Conservation (phyloP, 352 stramenopile genomes). For the Nothophytophthora sp. region DNA sequence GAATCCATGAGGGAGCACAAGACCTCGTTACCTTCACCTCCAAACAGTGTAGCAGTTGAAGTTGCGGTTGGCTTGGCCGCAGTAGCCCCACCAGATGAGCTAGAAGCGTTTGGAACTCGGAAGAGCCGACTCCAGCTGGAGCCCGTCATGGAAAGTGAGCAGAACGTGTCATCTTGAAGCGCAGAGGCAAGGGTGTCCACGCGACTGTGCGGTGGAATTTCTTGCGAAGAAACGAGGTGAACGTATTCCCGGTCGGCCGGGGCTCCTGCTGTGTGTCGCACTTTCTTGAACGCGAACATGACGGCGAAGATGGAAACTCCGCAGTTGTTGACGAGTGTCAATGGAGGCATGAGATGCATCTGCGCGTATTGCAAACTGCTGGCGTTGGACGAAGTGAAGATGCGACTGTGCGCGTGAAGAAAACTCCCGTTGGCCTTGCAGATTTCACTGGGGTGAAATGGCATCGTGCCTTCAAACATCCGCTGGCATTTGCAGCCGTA, state of each 20-base stretch:
- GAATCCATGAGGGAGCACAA: conserved; percentile 64
- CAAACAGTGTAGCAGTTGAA: conserved; percentile 2
- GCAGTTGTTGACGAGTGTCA: conserved; percentile 84
- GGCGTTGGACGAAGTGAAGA: conserved; percentile 69
- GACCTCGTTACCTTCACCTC: conserved; percentile 29
- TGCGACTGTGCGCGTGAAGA: conserved; percentile 62
- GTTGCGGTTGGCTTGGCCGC: conserved; percentile 5
- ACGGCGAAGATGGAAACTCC: conserved; percentile 65
- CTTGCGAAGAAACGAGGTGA: conserved; percentile 71
- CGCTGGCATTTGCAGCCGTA: conserved; percentile 78
- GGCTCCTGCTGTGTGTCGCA: conserved; percentile 47
- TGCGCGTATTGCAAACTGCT: conserved; percentile 72
- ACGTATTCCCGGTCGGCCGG: conserved; percentile 63
- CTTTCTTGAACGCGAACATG: conserved; percentile 83
- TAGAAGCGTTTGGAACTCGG: conserved; percentile 40
- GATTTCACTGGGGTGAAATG: conserved; percentile 69
- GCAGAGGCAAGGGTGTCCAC: conserved; percentile 69
- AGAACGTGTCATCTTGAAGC: conserved; percentile 77
- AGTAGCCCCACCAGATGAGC: conserved; percentile 3
- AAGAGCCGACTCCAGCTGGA: conserved; percentile 85
- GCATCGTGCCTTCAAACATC: conserved; percentile 77
- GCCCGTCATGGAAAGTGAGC: conserved; percentile 72
- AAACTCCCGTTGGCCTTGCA: conserved; percentile 72
- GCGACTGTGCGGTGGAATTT: conserved; percentile 44
- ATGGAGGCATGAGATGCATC: conserved; percentile 58